Base-by-base conservation (phyloP, 1,284 basidiomycete species). In the Thecaphora thlaspeos region DNA sequence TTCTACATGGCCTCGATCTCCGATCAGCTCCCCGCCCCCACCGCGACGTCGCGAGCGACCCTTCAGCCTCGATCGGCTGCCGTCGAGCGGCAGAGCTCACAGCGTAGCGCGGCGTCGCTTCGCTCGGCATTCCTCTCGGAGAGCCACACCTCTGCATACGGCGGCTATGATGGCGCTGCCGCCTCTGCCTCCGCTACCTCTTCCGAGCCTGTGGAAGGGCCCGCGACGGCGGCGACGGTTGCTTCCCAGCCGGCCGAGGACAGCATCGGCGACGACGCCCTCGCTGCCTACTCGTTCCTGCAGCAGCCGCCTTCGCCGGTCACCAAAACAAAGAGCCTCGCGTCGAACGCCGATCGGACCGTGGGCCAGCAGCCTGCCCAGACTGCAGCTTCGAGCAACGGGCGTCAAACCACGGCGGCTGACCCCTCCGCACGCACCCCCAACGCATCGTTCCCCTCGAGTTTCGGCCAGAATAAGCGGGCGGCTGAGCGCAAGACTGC, bases 1-100 rank as follows among this genome's bases (percentile, higher is more conserved):
- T 73, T 65, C 55, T 73, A 62, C 58, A 71, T 73, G 55, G 55
- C 55, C 12, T 66, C 66, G 24, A 71, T 73, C 48, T 67, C 66
- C 4, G 71, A 73, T 22, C 64, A 66, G 60, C 69, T 71, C 36
- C 71, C 71, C 3, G 61, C 68, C 26, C 2, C 51, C 14, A n/a
- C 47, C 17, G 42, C 55, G 4, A 50, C 55, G 59, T 56, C 28
- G 52, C 55, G 58, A 32, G 49, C n/a, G 59, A 49, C 8, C 44
- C 59, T 9, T 56, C 24, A 50, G 50, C 39, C 59, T 11, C 26
- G 11, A 11, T 11, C 26, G 7, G 26, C 26, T 7, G 26, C 26
- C 26, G 11, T 8, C 37, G 17, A 15, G 37, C 37, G 37, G 4
- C 37, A 38, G 37, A 15, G 8, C 37, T 15, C 14, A 15, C 26